Base-by-base conservation (phyloP, 495 filamentous ascomycete species). In the Penicillium simplicissimum region DNA sequence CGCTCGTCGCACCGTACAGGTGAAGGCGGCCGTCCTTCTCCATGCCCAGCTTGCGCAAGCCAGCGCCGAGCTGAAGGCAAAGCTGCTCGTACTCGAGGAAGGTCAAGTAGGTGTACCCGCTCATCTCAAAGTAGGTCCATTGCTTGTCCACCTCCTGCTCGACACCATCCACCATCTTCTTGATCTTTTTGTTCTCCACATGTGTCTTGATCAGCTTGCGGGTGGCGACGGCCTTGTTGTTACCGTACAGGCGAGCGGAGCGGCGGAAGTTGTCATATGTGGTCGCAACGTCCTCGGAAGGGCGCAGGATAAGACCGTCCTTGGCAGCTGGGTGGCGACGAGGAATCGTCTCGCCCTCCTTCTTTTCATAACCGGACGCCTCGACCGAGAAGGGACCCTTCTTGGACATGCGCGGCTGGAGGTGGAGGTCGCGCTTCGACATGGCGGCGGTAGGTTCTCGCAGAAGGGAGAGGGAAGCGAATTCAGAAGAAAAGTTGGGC, bases 81-180 rank as follows among this genome's bases (percentile, higher is more conserved):
- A 90, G 74, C 70, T 85, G 83, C 79, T 96, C 89, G 71, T 96
- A 97, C 70, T 98, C 92, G 58, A 86, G 85, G 79, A 95, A 98
- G 69, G 84, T 90, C 71, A 90, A 84, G 80, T 89, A 98, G 60
- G 85, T 84, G 80, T 97, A 98, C 60, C 79, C 85, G 71, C 91
- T 90, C 72, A 96, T 86, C 79, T 98, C 95, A 74, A 93, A 97
- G 78, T 91, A 98, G 52, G 87, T 89, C 95, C 95, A 98, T 62
- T 91, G 84, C 87, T 98, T 98, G 71, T 96, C 90, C 23, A 96
- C 88, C 79, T 97, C 88, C 67, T 83, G 74, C 77, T 97, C 91
- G 66, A 90, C 84, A 43, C 95, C 95, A 74, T 98, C 92, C 17
- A 98, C 83, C 60, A 93, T 82, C 84, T 96, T 98, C 88, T 96